phyloP scores from a whole-genome alignment of 192 early-diverging fungal species.

The Diversispora epigaea region DNA sequence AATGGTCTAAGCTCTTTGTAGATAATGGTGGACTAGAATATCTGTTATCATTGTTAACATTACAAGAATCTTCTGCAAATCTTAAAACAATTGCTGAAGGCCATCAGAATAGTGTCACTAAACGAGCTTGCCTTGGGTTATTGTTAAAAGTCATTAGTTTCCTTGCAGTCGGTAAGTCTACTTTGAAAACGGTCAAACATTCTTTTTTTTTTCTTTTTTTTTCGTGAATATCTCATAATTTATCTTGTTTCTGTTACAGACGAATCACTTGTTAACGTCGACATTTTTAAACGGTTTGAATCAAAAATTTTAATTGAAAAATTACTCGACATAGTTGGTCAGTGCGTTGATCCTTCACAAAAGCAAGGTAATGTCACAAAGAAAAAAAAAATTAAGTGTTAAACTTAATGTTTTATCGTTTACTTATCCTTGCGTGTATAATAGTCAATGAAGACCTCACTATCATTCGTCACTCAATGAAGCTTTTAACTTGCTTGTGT shows the following conservation, averaged over 20 bases:
- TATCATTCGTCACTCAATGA: slow-evolving; percentile 29
- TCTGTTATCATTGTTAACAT: slow-evolving; percentile 38
- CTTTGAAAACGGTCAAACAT: background rate
- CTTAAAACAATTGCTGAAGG: background rate
- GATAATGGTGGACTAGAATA: slow-evolving; percentile 42
- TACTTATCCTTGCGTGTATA: background rate
- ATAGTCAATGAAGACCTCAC: slow-evolving; percentile 31
- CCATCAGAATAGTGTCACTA: slow-evolving; percentile 29
- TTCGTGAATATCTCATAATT: background rate
- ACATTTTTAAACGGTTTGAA: slow-evolving; percentile 11
- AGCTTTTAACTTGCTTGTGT: slow-evolving; percentile 28
- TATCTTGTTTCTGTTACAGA: background rate
- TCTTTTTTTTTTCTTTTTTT: no score
- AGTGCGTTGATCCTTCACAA: slow-evolving; percentile 25
- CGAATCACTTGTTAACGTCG: background rate
- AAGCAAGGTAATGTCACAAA: slow-evolving; percentile 19
- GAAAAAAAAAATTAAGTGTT: background rate
- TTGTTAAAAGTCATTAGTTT: slow-evolving; percentile 33
- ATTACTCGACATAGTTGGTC: slow-evolving; percentile 22
- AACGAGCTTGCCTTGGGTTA: slow-evolving; percentile 33
- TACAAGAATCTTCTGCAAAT: background rate
- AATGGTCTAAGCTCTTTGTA: slow-evolving; percentile 42
- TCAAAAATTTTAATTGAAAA: slow-evolving; percentile 11
- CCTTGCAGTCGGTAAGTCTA: slow-evolving; percentile 26
- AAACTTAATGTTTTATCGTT: background rate